Evolutionary conservation across 1,284 basidiomycete genomes (phyloP).

Genomic region (Boletus smithii): DNA sequence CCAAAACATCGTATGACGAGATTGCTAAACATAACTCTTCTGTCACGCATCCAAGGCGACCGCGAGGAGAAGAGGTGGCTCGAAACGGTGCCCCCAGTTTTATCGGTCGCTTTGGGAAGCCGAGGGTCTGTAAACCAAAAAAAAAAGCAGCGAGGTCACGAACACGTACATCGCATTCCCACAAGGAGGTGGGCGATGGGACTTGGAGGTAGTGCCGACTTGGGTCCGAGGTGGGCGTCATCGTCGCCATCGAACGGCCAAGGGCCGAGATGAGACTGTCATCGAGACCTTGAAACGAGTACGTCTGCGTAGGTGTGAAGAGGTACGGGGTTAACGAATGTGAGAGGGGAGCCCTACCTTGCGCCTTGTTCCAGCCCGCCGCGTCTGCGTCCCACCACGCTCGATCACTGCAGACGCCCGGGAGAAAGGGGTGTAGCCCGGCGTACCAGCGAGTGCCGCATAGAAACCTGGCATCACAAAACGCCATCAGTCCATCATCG

Average conservation of each 20-base stretch:
- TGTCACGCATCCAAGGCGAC: constrained; percentile 15
- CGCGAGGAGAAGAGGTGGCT: constrained; percentile 13
- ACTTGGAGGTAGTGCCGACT: constrained; percentile 17
- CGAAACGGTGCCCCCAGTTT: constrained; percentile 12
- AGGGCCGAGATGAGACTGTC: too few species aligned
- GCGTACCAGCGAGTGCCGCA: constrained; percentile 19
- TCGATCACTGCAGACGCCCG: neutral
- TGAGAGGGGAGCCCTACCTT: neutral
- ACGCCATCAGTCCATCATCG: neutral
- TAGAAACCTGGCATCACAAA: constrained; percentile 13
- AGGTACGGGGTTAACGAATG: neutral
- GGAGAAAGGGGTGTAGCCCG: constrained; percentile 13
- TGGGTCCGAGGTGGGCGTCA: constrained; percentile 2
- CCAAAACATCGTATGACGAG: neutral
- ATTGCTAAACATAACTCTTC: constrained; percentile 22
- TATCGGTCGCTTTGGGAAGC: constrained; percentile 3
- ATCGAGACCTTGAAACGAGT: neutral
- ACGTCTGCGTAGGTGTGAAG: neutral
- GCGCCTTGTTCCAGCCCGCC: neutral
- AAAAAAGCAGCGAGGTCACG: neutral
- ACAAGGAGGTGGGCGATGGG: constrained; percentile 13
- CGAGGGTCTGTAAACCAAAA: neutral
- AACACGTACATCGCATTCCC: constrained; percentile 15
- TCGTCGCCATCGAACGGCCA: neutral
- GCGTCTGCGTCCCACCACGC: neutral